A percentile compares a stretch with the other conserved stretches of the same genome.
Conservation (phyloP, 2,329 filamentous ascomycete species). For the Massarina eburnea region DNA sequence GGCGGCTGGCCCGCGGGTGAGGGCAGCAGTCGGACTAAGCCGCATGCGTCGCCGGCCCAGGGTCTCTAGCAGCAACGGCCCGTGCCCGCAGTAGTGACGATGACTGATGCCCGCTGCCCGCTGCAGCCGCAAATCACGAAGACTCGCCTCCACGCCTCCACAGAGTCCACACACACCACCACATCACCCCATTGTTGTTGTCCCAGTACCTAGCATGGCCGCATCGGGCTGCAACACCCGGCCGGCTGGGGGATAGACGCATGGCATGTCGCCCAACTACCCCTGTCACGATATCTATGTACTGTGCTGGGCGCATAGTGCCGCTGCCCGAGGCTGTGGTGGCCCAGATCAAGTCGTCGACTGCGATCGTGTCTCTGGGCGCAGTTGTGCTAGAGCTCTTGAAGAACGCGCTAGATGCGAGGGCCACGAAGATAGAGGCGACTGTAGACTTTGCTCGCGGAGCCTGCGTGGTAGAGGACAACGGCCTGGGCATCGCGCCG, state of each 20-base stretch:
- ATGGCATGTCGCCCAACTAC: conserved; percentile 17
- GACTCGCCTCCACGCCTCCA: no score
- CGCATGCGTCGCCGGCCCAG: background rate
- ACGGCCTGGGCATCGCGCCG: conserved; percentile 76
- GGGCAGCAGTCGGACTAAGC: conserved; percentile 5
- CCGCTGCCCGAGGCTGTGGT: conserved; percentile 70
- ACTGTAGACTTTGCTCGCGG: conserved; percentile 75
- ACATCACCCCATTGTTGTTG: background rate
- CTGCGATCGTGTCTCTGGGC: conserved; percentile 73
- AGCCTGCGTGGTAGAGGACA: conserved; percentile 78
- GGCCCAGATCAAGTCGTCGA: conserved; percentile 82
- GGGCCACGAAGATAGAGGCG: conserved; percentile 68
- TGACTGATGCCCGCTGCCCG: no score
- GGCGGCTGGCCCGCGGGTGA: no score
- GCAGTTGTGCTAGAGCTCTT: conserved; percentile 71
- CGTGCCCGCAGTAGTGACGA: conserved; percentile 1
- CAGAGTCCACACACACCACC: background rate
- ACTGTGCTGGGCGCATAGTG: conserved; percentile 54
- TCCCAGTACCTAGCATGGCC: conserved; percentile 8
- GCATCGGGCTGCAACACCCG: conserved; percentile 3
- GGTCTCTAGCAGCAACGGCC: conserved; percentile 2
- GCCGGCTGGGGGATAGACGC: conserved; percentile 5
- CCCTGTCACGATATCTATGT: no score
- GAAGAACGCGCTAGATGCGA: conserved; percentile 83
- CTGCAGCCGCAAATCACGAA: no score